A percentile compares a stretch with the other conserved stretches of the same genome.
These are phyloP conservation scores for Lumnitzera littorea DNA, from an alignment of 345 rosid genomes.

Conservation along the genomic window DNA sequence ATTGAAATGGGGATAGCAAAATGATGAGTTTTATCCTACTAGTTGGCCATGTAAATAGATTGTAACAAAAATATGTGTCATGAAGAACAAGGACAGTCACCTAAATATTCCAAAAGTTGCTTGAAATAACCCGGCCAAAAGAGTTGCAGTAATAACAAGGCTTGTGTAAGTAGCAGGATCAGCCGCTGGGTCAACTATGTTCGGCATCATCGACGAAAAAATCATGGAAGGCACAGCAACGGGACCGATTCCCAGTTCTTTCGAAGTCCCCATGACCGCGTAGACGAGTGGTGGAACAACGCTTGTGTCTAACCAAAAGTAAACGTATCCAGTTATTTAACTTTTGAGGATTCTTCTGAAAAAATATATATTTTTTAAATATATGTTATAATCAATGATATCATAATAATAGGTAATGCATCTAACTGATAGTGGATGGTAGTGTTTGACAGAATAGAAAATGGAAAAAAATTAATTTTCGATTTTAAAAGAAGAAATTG, in stretches of 20 bases:
- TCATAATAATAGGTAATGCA: too few species aligned
- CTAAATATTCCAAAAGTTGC: constrained; percentile 73
- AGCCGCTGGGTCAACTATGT: constrained; percentile 52
- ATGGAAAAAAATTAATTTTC: too few species aligned
- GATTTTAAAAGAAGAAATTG: too few species aligned
- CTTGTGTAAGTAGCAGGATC: constrained; percentile 57
- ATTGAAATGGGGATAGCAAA: neutral
- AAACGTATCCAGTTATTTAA: neutral
- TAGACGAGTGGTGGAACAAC: constrained; percentile 84
- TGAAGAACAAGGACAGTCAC: constrained; percentile 10
- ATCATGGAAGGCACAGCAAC: constrained; percentile 91
- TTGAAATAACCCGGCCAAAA: constrained; percentile 81
- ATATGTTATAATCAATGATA: neutral
- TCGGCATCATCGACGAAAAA: constrained; percentile 61
- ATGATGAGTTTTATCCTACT: too few species aligned
- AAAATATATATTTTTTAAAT: too few species aligned
- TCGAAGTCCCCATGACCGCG: constrained; percentile 89
- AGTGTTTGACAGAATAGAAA: too few species aligned
- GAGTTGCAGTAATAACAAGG: constrained; percentile 65
- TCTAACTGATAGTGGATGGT: too few species aligned
- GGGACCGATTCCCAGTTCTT: constrained; percentile 87
- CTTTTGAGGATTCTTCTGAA: too few species aligned
- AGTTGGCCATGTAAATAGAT: neutral
- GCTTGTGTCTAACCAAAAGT: constrained; percentile 50
- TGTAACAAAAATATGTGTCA: neutral